Evolutionary conservation across 352 stramenopile genomes (phyloP).

Genomic region (Albugo laibachii): DNA sequence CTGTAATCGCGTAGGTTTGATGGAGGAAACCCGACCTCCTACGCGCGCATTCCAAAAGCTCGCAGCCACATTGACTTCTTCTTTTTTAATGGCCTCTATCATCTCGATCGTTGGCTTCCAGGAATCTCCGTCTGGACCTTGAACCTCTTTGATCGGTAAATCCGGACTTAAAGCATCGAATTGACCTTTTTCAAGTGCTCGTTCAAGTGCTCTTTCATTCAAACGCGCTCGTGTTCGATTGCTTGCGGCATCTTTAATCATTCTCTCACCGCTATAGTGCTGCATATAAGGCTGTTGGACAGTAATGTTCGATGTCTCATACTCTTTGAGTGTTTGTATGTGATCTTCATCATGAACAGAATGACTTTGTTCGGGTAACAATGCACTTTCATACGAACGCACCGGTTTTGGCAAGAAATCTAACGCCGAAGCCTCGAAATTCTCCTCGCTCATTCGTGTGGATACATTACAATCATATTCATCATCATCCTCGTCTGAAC

Average conservation of each 20-base stretch:
- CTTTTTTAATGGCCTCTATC: not conserved
- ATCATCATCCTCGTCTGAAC: constrained; percentile 15
- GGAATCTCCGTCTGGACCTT: constrained; percentile 19
- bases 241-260: constrained; percentile 9
- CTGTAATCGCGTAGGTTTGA: constrained; percentile 51
- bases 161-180: constrained; percentile 32
- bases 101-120: constrained; percentile 30
- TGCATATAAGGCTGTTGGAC: too few relatives aligned
- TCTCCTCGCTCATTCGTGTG: not conserved
- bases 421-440: constrained; percentile 4
- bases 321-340: too few relatives aligned
- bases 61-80: constrained; percentile 34
- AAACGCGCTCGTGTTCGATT: constrained; percentile 31
- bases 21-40: constrained; percentile 22
- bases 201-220: constrained; percentile 47
- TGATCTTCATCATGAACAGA: too few relatives aligned
- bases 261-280: constrained; percentile 6
- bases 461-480: constrained; percentile 5
- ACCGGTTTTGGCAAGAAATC: constrained; percentile 48
- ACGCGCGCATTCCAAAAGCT: constrained; percentile 50
- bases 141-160: constrained; percentile 28
- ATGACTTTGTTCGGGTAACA: constrained; percentile 1
- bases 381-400: not conserved
- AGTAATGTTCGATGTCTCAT: too few relatives aligned
- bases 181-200: constrained; percentile 41